Base-by-base conservation (phyloP, 306 rosid genomes). In the Corylus heterophylla region DNA sequence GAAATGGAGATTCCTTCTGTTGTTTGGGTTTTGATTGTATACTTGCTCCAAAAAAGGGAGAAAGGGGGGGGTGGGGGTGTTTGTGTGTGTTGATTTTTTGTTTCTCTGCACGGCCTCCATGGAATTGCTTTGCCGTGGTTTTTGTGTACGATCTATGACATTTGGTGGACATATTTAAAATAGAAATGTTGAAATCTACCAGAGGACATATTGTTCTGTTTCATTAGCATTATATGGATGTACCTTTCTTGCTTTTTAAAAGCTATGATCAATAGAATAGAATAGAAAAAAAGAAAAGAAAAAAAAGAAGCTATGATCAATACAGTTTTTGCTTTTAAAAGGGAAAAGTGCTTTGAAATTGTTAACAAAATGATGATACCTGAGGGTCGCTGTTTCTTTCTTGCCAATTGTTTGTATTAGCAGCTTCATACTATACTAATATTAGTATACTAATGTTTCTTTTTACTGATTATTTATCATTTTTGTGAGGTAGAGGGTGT, bases 1-100 rank as follows among this genome's bases (percentile, higher is more conserved):
- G 29, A 29, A 18, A 68, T 37, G 75, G 55, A 66, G 71, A 73
- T 79, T 74, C 79, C 68, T 80, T 54, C 71, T 55, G 75, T 25
- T 71, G 56, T 29, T 16, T 50, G 74, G 56, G 44, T 48, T 49
- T 64, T 67, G 25, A 42, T 39, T 67, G 18, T 59, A 10, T 22
- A 11, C 31, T 25, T 59, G 11, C 37, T 11, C 2, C 13, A 22
- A 20, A 22, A 10, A 11, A 59, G 25, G 4, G 3, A 8, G 35
- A 13, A 5, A 0, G 42, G 44, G 44, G 44, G 45, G 44, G 44
- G 44, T 3, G 4, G 22, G 22, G 22, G 22, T 22, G 0, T 22
- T 0, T 22, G 25, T 22, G 25, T 22, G 25, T 22, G 25, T 42
- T 42, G 45, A 42, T 42, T 42, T 42, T 42, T 58, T 58, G 22